Evolutionary conservation across 352 stramenopile genomes (phyloP).

Genomic region (Aphanomyces cochlioides): DNA sequence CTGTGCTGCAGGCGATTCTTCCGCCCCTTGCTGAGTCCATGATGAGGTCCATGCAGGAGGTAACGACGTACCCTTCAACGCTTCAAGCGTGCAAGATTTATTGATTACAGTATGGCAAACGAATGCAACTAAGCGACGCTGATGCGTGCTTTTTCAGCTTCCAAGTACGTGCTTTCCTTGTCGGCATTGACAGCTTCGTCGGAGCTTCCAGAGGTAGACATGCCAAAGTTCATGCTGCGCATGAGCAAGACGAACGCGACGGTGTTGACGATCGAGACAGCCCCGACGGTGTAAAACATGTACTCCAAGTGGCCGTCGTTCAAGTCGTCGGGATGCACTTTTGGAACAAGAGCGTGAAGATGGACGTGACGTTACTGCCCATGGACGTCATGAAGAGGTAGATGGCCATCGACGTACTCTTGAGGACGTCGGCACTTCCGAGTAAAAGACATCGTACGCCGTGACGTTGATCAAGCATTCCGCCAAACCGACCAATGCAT

Average conservation of each 20-base stretch:
- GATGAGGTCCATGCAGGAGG: too few relatives aligned
- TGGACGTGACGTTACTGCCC: constrained; percentile 55
- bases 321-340: constrained; percentile 52
- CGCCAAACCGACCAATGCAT: constrained; percentile 53
- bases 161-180: background rate
- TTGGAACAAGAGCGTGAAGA: constrained; percentile 64
- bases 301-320: constrained; percentile 67
- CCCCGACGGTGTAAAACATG: constrained; percentile 59
- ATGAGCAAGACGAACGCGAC: constrained; percentile 48
- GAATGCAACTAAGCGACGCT: background rate
- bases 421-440: constrained; percentile 49
- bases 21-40: too few relatives aligned
- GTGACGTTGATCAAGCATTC: constrained; percentile 66
- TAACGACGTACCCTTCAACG: too few relatives aligned
- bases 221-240: constrained; percentile 57
- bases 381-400: constrained; percentile 60
- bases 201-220: constrained; percentile 22
- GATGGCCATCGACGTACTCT: constrained; percentile 52
- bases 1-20: too few relatives aligned
- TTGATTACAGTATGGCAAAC: too few relatives aligned
- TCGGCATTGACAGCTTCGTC: background rate
- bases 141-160: constrained; percentile 1
- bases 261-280: constrained; percentile 53
- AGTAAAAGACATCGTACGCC: constrained; percentile 59
- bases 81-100: too few relatives aligned